Conservation (phyloP, 192 early-diverging fungal species). For the Linnemannia zychae region DNA sequence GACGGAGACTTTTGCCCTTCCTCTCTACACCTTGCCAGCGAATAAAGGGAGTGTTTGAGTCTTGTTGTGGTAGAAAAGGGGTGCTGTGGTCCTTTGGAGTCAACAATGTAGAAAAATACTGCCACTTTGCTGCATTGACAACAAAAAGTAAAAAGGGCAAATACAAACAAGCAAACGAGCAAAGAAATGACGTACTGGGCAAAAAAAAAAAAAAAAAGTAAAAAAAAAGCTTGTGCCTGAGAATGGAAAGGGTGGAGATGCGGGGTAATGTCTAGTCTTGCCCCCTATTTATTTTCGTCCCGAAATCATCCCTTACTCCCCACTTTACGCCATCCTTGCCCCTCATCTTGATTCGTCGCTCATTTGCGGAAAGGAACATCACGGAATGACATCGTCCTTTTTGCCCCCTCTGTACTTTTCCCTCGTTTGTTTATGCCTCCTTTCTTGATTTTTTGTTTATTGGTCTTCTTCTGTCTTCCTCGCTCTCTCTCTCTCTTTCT, state of each 20-base stretch:
- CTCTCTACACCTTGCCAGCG: neutral
- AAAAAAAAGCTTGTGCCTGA: neutral
- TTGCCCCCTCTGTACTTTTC: too few relatives aligned
- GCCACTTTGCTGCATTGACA: neutral
- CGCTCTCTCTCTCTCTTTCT: neutral
- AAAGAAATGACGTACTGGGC: neutral
- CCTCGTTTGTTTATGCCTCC: too few relatives aligned
- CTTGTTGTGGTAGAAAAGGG: too few relatives aligned
- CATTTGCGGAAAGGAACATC: neutral
- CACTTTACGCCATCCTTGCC: neutral
- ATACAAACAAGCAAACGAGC: neutral
- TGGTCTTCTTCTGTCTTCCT: neutral
- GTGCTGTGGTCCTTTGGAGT: neutral
- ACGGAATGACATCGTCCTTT: neutral
- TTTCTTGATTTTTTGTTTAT: too few relatives aligned
- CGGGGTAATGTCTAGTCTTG: neutral
- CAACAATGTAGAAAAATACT: neutral
- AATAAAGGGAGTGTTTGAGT: too few relatives aligned
- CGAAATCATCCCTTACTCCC: neutral
- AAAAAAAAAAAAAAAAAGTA: too few relatives aligned
- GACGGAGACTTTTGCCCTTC: neutral
- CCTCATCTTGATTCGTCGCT: neutral
- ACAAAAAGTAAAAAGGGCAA: too few relatives aligned
- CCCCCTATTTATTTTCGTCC: neutral
- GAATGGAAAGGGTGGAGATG: neutral